These are phyloP conservation scores for Chalciporus piperatus DNA, from an alignment of 768 basidiomycete species.

Conservation along the genomic window DNA sequence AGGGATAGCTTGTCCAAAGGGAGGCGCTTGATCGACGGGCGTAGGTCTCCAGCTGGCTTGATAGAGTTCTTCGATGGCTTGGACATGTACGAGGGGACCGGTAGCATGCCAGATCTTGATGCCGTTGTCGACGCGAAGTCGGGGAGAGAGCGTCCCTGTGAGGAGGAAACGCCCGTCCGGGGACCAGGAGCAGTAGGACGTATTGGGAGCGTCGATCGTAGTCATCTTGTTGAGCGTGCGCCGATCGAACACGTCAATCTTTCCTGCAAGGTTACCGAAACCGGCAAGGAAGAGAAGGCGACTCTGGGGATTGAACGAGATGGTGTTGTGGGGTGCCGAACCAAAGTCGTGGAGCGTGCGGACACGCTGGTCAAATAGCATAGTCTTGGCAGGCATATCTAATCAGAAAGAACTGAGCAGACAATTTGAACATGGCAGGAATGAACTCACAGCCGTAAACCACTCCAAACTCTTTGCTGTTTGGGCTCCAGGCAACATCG, in stretches of 20 bases:
- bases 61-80: slow-evolving; percentile 84
- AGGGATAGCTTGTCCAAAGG: slow-evolving; percentile 67
- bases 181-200: slow-evolving; percentile 93
- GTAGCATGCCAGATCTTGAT: slow-evolving; percentile 95
- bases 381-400: slow-evolving; percentile 96
- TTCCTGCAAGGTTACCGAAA: slow-evolving; percentile 95
- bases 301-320: slow-evolving; percentile 93
- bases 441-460: slow-evolving; percentile 87
- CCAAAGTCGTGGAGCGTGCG: slow-evolving; percentile 90
- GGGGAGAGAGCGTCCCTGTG: slow-evolving; percentile 93
- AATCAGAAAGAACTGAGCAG: slow-evolving; percentile 1
- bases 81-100: slow-evolving; percentile 83
- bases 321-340: slow-evolving; percentile 83
- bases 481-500: slow-evolving; percentile 95
- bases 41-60: slow-evolving; percentile 83
- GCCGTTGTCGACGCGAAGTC: slow-evolving; percentile 95
- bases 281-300: slow-evolving; percentile 87
- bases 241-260: slow-evolving; percentile 89
- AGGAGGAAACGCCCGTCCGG: slow-evolving; percentile 90
- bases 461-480: slow-evolving; percentile 94
- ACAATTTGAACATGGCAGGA: not conserved
- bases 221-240: slow-evolving; percentile 78
- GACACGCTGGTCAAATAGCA: slow-evolving; percentile 89
- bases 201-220: slow-evolving; percentile 85
- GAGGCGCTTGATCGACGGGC: slow-evolving; percentile 58